Evolutionary conservation across 2,329 filamentous ascomycete genomes (phyloP).

Genomic region (Zasmidium citrigriseum): DNA sequence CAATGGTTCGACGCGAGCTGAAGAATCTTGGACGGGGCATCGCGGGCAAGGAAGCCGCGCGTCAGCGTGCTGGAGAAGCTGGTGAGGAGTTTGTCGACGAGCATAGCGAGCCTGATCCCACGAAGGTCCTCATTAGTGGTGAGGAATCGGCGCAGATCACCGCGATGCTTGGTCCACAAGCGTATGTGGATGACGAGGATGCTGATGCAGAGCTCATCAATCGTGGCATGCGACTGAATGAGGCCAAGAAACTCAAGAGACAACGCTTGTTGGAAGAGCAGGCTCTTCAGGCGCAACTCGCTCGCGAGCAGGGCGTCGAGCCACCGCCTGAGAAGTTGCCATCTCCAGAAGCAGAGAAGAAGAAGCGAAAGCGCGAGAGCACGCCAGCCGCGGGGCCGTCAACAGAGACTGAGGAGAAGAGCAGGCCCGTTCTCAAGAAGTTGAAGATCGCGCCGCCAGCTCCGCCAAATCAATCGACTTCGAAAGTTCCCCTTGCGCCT

Average conservation of each 20-base stretch:
- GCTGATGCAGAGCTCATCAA: slow-evolving; percentile 68
- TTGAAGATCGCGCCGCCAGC: slow-evolving; percentile 31
- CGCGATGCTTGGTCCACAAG: slow-evolving; percentile 33
- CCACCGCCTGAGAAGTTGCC: slow-evolving; percentile 8
- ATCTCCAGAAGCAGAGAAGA: slow-evolving; percentile 46
- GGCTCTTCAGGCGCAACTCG: slow-evolving; percentile 35
- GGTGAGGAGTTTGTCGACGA: slow-evolving; percentile 67
- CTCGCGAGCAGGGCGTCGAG: slow-evolving; percentile 34
- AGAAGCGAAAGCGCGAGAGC: slow-evolving; percentile 51
- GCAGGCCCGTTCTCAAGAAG: slow-evolving; percentile 34
- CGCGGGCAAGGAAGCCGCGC: slow-evolving; percentile 43
- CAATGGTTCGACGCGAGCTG: slow-evolving; percentile 80
- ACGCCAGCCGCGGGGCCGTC: slow-evolving; percentile 13
- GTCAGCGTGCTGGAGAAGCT: slow-evolving; percentile 62
- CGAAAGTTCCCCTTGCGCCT: slow-evolving; percentile 46
- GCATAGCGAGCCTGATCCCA: slow-evolving; percentile 39
- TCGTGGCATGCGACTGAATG: slow-evolving; percentile 75
- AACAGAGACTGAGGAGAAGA: slow-evolving; percentile 13
- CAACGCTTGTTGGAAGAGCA: slow-evolving; percentile 58
- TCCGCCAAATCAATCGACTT: slow-evolving; percentile 11
- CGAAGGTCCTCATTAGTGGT: slow-evolving; percentile 34
- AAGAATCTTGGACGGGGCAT: slow-evolving; percentile 65
- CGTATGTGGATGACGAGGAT: slow-evolving; percentile 36
- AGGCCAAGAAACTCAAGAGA: slow-evolving; percentile 72
- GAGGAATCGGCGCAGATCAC: slow-evolving; percentile 35